Conservation (phyloP, 257 asterid species). For the Schizonepeta tenuifolia region DNA sequence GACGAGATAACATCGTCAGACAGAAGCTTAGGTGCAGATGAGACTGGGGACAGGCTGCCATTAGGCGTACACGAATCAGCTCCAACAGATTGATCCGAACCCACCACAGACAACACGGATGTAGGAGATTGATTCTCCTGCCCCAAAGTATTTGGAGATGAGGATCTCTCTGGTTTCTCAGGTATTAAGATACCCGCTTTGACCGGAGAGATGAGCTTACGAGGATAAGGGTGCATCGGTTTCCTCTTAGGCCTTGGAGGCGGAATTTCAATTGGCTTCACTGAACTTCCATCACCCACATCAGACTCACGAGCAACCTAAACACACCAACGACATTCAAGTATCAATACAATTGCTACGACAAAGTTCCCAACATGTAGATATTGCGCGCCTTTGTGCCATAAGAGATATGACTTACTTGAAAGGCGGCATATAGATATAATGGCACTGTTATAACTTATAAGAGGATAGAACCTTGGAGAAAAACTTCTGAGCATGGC, state of each 20-base stretch:
- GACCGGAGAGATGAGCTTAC: slow-evolving; percentile 55
- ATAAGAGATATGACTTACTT: slow-evolving; percentile 56
- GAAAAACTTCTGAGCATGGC: slow-evolving; percentile 98
- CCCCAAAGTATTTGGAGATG: slow-evolving; percentile 38
- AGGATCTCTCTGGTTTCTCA: slow-evolving; percentile 40
- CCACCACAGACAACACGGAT: slow-evolving; percentile 63
- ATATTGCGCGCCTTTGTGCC: slow-evolving; percentile 54
- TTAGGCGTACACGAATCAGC: slow-evolving; percentile 45
- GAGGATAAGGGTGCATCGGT: slow-evolving; percentile 96
- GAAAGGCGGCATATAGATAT: slow-evolving; percentile 48
- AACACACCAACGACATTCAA: slow-evolving; percentile 20
- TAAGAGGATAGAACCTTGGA: slow-evolving; percentile 81
- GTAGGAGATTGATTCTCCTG: slow-evolving; percentile 75
- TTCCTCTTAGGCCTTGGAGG: slow-evolving; percentile 98
- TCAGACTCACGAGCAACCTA: slow-evolving; percentile 79
- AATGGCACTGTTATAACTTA: slow-evolving; percentile 51
- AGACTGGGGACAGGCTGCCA: slow-evolving; percentile 53
- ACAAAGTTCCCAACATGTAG: not conserved
- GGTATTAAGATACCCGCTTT: slow-evolving; percentile 42
- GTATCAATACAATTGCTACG: slow-evolving; percentile 16
- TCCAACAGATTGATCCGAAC: slow-evolving; percentile 57
- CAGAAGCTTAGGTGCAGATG: slow-evolving; percentile 43
- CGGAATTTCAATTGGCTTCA: slow-evolving; percentile 78
- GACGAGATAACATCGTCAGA: slow-evolving; percentile 43
- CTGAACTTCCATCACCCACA: slow-evolving; percentile 50